A percentile compares a stretch with the other conserved stretches of the same genome.
Evolutionary conservation across 2,329 filamentous ascomycete species (phyloP).

Genomic region (Thermothelomyces thermophilus): DNA sequence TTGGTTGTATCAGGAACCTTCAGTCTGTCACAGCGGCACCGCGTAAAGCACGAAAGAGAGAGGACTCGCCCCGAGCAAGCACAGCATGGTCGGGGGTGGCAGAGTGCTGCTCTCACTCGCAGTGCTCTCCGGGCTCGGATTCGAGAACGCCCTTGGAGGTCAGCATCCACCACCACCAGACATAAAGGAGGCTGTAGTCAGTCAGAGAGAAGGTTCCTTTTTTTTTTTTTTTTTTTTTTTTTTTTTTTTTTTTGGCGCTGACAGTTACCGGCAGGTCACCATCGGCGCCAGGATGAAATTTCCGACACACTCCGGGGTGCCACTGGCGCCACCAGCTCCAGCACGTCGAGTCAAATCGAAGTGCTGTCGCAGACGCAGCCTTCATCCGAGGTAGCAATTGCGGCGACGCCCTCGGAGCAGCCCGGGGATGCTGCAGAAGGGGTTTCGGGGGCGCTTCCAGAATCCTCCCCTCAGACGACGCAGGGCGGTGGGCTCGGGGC

Average conservation of each 20-base stretch:
- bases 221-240: neutral
- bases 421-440: neutral
- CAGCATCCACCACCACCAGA: conserved; percentile 4
- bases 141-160: conserved; percentile 23
- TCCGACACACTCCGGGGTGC: conserved; percentile 2
- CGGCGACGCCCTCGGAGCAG: neutral
- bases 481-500: neutral
- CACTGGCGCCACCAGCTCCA: conserved; percentile 6
- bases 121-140: conserved; percentile 22
- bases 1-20: conserved; percentile 11
- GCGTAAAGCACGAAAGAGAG: conserved; percentile 8
- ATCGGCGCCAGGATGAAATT: conserved; percentile 14
- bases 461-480: neutral
- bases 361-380: neutral
- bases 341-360: conserved; percentile 2
- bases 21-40: conserved; percentile 6
- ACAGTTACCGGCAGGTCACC: conserved; percentile 12
- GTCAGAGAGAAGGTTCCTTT: no score
- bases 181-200: no score
- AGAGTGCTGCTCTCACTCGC: conserved; percentile 24
- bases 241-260: neutral
- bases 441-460: neutral
- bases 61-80: conserved; percentile 6
- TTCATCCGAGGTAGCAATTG: conserved; percentile 7
- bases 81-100: conserved; percentile 25